Conservation (phyloP, 805 yeast genomes). For the Myxozyma monticola region DNA sequence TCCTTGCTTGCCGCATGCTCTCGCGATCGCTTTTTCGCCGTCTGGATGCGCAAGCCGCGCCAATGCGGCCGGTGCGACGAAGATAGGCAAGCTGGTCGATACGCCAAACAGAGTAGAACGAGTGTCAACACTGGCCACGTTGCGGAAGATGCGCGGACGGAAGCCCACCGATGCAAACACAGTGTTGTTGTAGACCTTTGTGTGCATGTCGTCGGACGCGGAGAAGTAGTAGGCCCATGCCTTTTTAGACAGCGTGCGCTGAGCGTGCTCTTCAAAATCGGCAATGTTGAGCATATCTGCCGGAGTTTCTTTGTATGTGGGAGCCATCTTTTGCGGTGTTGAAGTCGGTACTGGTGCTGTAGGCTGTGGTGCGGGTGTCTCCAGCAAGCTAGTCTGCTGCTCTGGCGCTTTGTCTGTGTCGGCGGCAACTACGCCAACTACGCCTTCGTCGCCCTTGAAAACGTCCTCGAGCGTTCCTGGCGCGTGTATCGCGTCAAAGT, state of each 20-base stretch:
- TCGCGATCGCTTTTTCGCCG: conserved; percentile 47
- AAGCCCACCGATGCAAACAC: conserved; percentile 48
- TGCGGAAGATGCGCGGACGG: conserved; percentile 46
- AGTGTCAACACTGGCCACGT: conserved; percentile 45
- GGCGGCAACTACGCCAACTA: conserved; percentile 4
- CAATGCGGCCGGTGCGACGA: conserved; percentile 52
- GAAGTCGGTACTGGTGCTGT: conserved; percentile 1
- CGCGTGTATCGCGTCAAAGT: conserved; percentile 37
- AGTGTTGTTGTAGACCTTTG: conserved; percentile 47
- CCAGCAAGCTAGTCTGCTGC: background rate
- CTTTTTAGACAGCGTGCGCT: conserved; percentile 66
- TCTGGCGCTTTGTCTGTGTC: background rate
- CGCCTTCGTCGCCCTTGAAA: conserved; percentile 12
- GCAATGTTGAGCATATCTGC: conserved; percentile 54
- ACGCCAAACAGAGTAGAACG: conserved; percentile 52
- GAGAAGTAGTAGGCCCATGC: conserved; percentile 79
- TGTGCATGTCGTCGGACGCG: conserved; percentile 52
- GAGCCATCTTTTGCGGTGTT: background rate
- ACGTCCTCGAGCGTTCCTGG: conserved; percentile 35
- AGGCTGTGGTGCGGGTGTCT: background rate
- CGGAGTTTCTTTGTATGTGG: conserved; percentile 22
- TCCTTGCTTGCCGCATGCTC: conserved; percentile 45
- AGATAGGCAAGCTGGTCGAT: conserved; percentile 48
- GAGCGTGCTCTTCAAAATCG: conserved; percentile 86
- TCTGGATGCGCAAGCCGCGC: conserved; percentile 47